phyloP scores from a whole-genome alignment of 2,329 filamentous ascomycete species.

The Arthroderma sp. region DNA sequence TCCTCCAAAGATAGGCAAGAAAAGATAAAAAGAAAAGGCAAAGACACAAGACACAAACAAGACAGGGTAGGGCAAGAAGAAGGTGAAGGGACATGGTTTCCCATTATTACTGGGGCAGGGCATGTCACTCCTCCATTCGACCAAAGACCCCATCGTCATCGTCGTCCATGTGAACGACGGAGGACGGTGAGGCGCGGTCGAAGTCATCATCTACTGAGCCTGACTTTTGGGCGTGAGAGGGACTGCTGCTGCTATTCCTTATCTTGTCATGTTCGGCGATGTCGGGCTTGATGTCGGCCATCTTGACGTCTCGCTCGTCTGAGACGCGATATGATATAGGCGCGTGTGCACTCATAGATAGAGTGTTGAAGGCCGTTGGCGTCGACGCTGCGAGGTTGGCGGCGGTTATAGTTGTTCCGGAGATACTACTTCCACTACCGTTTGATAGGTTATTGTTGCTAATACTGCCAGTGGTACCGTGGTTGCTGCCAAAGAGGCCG shows the following conservation, averaged over 20 bases:
- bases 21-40: background rate
- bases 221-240: background rate
- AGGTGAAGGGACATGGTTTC: too few species aligned
- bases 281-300: slow-evolving; percentile 47
- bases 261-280: slow-evolving; percentile 26
- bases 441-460: background rate
- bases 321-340: slow-evolving; percentile 39
- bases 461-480: slow-evolving; percentile 21
- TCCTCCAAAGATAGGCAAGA: background rate
- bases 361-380: slow-evolving; percentile 31
- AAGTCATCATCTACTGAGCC: slow-evolving; percentile 46
- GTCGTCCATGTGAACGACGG: slow-evolving; percentile 57
- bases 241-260: slow-evolving; percentile 9
- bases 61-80: background rate
- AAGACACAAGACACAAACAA: background rate
- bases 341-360: slow-evolving; percentile 29
- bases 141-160: slow-evolving; percentile 95
- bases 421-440: slow-evolving; percentile 7
- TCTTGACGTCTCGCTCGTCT: slow-evolving; percentile 52
- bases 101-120: slow-evolving; percentile 14
- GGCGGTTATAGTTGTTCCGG: background rate
- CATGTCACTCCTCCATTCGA: slow-evolving; percentile 71
- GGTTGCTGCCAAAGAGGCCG: slow-evolving; percentile 40
- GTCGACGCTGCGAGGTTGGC: slow-evolving; percentile 23
- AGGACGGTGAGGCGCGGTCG: slow-evolving; percentile 34